These are phyloP conservation scores for Mariannaea elegans DNA, from an alignment of 2,329 filamentous ascomycete genomes.

Conservation along the genomic window DNA sequence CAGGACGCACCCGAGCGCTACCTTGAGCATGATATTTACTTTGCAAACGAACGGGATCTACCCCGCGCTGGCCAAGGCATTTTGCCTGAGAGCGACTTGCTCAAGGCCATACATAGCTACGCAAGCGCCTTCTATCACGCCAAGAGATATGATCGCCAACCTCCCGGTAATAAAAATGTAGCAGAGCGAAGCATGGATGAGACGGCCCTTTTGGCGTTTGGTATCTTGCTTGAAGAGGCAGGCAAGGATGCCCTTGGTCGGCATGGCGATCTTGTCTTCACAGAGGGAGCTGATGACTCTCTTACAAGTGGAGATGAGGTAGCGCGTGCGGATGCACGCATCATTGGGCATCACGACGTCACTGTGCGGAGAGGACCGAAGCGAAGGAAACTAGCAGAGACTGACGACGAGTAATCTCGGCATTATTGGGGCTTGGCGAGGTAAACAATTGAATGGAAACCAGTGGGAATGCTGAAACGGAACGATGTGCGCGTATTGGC, in stretches of 20 bases:
- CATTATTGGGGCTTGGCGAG: not conserved
- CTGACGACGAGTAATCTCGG: slow-evolving; percentile 28
- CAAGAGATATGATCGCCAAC: slow-evolving; percentile 38
- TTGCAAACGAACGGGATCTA: slow-evolving; percentile 66
- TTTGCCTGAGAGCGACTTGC: slow-evolving; percentile 74
- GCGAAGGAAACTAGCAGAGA: slow-evolving; percentile 42
- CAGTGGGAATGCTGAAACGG: not conserved
- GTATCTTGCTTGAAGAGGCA: slow-evolving; percentile 78
- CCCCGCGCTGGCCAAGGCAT: slow-evolving; percentile 54
- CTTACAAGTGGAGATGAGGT: slow-evolving; percentile 26
- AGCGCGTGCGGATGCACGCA: slow-evolving; percentile 26
- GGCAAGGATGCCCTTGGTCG: slow-evolving; percentile 67
- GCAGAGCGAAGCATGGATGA: slow-evolving; percentile 76
- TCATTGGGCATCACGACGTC: slow-evolving; percentile 38
- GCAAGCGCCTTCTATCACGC: slow-evolving; percentile 71
- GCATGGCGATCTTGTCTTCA: slow-evolving; percentile 76
- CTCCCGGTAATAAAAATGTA: slow-evolving; percentile 42
- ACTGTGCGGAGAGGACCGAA: slow-evolving; percentile 41
- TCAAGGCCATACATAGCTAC: slow-evolving; percentile 75
- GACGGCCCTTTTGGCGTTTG: slow-evolving; percentile 78
- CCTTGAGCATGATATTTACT: slow-evolving; percentile 77
- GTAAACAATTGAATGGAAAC: slow-evolving; percentile 13
- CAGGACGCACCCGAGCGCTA: slow-evolving; percentile 72
- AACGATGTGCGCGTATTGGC: not conserved
- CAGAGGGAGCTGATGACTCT: slow-evolving; percentile 59